Percentiles rank a stretch among this genome's conserved stretches.
Evolutionary conservation across 148 eudicot species (phyloP).

Genomic region (Silene latifolia): DNA sequence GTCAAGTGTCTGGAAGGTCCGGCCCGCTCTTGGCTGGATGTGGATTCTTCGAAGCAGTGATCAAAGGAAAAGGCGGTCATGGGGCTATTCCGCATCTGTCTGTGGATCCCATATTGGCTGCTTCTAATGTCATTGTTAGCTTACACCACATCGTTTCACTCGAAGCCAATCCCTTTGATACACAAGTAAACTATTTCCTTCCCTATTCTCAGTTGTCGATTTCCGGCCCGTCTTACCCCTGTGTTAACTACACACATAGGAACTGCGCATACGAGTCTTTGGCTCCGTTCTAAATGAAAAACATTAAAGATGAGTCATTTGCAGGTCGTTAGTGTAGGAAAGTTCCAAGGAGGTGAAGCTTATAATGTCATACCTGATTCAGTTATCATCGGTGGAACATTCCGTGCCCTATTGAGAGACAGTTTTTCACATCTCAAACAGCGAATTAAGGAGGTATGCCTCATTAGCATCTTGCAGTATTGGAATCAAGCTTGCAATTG

Average conservation of each 20-base stretch:
- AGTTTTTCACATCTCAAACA: conserved; percentile 64
- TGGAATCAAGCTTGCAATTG: background rate
- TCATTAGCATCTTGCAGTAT: background rate
- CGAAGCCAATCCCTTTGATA: conserved; percentile 81
- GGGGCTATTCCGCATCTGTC: conserved; percentile 79
- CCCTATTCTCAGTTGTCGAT: too few species aligned
- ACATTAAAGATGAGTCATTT: conserved; percentile 5
- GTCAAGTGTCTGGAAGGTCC: conserved; percentile 51
- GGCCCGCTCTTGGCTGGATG: conserved; percentile 65
- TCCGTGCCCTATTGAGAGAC: conserved; percentile 65
- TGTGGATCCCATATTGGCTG: conserved; percentile 72
- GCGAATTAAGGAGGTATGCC: conserved; percentile 79
- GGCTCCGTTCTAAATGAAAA: background rate
- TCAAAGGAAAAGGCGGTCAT: conserved; percentile 80
- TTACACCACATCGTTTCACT: conserved; percentile 77
- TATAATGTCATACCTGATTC: conserved; percentile 95
- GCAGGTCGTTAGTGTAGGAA: conserved; percentile 89
- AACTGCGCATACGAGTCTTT: too few species aligned
- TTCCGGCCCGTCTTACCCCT: too few species aligned
- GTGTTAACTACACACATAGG: too few species aligned
- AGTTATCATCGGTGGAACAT: conserved; percentile 91
- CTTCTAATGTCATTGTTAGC: conserved; percentile 61
- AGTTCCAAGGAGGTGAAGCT: conserved; percentile 91
- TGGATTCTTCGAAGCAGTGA: conserved; percentile 65
- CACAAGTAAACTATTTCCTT: conserved; percentile 43